Evolutionary conservation across 2,329 filamentous ascomycete genomes (phyloP), one percentile per base, ranked within the genome.

Genomic region (Colletotrichum simmondsii): DNA sequence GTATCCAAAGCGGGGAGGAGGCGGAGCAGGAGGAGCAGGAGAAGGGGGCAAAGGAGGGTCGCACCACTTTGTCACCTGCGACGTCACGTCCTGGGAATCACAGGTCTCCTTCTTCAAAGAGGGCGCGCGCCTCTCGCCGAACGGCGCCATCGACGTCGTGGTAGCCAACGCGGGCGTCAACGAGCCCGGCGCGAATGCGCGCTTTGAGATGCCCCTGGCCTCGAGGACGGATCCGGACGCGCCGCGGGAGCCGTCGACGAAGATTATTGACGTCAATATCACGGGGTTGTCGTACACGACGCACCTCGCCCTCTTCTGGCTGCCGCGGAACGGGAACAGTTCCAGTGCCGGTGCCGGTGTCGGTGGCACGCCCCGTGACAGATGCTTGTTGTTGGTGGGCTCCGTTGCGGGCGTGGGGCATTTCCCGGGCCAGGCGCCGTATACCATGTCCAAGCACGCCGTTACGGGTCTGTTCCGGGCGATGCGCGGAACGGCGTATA

Each of bases 81-180:
- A 94, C 81, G 92, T 94, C 11, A 90, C 89, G 1, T 84, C 87
- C 74, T 94, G 91, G 90, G 82, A 89, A 56, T 89, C 88, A 6
- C 92, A 93, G 77, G 88, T 91, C 58, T 82, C 86, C 32, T 85
- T 93, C 66, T 94, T 94, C 84, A 88, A 89, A 57, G 81, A 86
- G 65, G 91, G 91, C 3, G 83, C 85, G 49, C 82, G 83, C 65
- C 81, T 89, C 67, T 91, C 89, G 72, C 85, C 86, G 0, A 84
- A 87, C 63, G 85, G 87, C 19, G 86, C 86, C 14, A 87, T 93
- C 74, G 90, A 93, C 79, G 83, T 86, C 24, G 91, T 93, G 5
- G 89, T 93, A 58, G 90, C 91, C 73, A 93, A 92, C 77, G 92
- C 92, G 0, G 92, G 92, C 59, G 88, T 93, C 75, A 84, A 86